Percentiles rank a stretch among this genome's conserved stretches.
phyloP scores from a whole-genome alignment of 1,284 basidiomycete species.

The Tilletia horrida region DNA sequence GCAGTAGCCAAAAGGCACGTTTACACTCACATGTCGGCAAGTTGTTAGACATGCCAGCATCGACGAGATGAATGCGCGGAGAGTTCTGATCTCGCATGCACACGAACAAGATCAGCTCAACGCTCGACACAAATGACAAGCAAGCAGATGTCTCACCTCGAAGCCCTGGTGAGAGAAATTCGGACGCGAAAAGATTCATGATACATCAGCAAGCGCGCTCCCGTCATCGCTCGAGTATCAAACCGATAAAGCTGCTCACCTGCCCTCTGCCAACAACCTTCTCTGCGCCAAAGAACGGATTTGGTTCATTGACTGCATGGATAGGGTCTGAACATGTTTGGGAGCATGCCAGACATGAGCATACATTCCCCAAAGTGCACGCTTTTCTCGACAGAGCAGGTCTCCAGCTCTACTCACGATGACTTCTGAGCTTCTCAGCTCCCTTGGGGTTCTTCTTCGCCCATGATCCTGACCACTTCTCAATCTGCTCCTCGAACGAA shows the following conservation, averaged over 20 bases:
- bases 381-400: no score
- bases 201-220: not conserved
- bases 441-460: slow-evolving; percentile 25
- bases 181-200: not conserved
- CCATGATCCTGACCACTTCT: slow-evolving; percentile 35
- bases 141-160: slow-evolving; percentile 23
- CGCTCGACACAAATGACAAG: no score
- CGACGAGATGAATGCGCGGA: slow-evolving; percentile 28
- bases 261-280: slow-evolving; percentile 16
- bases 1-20: not conserved
- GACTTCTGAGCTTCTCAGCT: slow-evolving; percentile 15
- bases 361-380: no score
- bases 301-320: slow-evolving; percentile 50
- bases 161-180: slow-evolving; percentile 20
- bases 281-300: slow-evolving; percentile 45
- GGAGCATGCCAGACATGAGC: slow-evolving; percentile 31
- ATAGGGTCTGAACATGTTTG: slow-evolving; percentile 49
- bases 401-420: slow-evolving; percentile 28
- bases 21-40: slow-evolving; percentile 28
- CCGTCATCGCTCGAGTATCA: not conserved
- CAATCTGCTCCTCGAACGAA: no score
- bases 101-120: not conserved
- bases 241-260: not conserved
- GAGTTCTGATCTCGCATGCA: slow-evolving; percentile 23
- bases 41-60: slow-evolving; percentile 32